A percentile compares a stretch with the other conserved stretches of the same genome.
Evolutionary conservation across 2,329 filamentous ascomycete genomes (phyloP).

Genomic region (Coleophoma eucalyptorum): DNA sequence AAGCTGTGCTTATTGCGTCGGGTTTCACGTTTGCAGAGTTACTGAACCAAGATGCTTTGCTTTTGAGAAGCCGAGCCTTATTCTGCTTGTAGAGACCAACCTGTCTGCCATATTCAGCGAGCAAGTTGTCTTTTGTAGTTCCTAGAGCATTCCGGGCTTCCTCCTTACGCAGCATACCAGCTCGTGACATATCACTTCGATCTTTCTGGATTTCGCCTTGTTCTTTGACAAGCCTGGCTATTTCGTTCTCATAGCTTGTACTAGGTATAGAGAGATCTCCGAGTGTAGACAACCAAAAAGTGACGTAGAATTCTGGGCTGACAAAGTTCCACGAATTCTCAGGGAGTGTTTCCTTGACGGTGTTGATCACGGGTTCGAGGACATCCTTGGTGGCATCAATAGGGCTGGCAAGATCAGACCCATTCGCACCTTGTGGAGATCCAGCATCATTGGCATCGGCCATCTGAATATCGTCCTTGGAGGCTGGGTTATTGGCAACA

Average conservation of each 20-base stretch:
- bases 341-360: conserved; percentile 59
- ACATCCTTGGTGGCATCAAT: conserved; percentile 56
- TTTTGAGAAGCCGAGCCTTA: conserved; percentile 66
- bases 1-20: conserved; percentile 65
- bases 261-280: conserved; percentile 76
- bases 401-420: conserved; percentile 37
- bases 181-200: conserved; percentile 67
- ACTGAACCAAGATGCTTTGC: conserved; percentile 77
- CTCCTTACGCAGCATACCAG: conserved; percentile 63
- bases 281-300: conserved; percentile 88
- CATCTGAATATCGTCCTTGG: conserved; percentile 34
- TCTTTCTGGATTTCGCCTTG: conserved; percentile 66
- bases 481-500: conserved; percentile 10
- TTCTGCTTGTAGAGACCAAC: conserved; percentile 64
- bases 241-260: conserved; percentile 74
- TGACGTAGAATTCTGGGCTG: conserved; percentile 77
- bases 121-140: conserved; percentile 64
- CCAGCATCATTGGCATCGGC: conserved; percentile 26
- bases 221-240: conserved; percentile 63
- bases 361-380: conserved; percentile 69
- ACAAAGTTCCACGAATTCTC: conserved; percentile 64
- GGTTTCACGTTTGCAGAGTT: conserved; percentile 49
- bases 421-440: conserved; percentile 20
- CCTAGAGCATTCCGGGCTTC: conserved; percentile 66
- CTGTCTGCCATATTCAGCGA: conserved; percentile 70